These are phyloP conservation scores for Gossypium raimondii DNA, from an alignment of 345 rosid genomes.

Conservation along the genomic window DNA sequence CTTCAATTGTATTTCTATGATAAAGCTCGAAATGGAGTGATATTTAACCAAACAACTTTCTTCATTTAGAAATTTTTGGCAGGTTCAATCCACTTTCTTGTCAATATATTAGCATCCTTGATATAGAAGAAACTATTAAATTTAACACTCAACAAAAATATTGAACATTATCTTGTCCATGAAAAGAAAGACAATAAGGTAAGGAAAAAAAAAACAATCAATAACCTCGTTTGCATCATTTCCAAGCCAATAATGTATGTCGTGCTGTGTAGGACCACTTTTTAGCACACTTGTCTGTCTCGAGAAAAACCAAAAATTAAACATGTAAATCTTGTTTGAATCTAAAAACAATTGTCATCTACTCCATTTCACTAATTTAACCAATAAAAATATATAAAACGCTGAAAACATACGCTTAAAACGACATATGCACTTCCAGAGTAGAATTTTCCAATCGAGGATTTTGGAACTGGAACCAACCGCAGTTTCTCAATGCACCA, in stretches of 20 bases:
- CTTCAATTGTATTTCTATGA: neutral
- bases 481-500: slow-evolving; percentile 64
- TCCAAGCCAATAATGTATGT: slow-evolving; percentile 86
- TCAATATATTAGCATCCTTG: neutral
- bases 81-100: neutral
- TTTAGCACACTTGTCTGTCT: slow-evolving; percentile 54
- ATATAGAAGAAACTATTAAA: neutral
- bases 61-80: neutral
- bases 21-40: neutral
- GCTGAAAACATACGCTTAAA: slow-evolving; percentile 44
- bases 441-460: slow-evolving; percentile 63
- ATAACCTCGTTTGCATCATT: slow-evolving; percentile 57
- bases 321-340: neutral
- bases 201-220: neutral
- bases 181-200: neutral
- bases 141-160: neutral
- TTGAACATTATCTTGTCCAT: neutral
- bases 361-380: slow-evolving; percentile 4
- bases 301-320: slow-evolving; percentile 7
- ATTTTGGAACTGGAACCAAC: slow-evolving; percentile 49
- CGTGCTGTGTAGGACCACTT: slow-evolving; percentile 49
- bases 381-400: neutral
- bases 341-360: neutral
- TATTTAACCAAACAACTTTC: neutral
- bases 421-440: slow-evolving; percentile 66